phyloP scores from a whole-genome alignment of 2,329 filamentous ascomycete species.

The Volutella citrinella region DNA sequence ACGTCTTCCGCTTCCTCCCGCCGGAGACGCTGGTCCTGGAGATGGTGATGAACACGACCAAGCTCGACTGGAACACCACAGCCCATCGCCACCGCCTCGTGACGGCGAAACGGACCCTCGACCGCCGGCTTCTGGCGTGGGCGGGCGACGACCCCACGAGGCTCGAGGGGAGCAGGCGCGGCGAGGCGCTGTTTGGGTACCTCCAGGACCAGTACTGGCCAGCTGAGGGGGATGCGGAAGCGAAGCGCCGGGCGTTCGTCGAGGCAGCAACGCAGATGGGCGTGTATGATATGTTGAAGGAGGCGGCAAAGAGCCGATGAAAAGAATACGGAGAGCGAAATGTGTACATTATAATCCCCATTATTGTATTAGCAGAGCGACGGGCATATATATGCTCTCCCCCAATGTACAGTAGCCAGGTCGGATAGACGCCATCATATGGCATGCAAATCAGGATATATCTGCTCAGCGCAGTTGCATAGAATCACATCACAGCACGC shows the following conservation, averaged over 20 bases:
- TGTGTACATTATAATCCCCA: no score
- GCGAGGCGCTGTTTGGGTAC: constrained; percentile 40
- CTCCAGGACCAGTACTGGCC: constrained; percentile 39
- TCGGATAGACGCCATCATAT: no score
- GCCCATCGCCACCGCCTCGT: constrained; percentile 40
- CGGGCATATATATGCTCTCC: no score
- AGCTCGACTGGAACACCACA: constrained; percentile 41
- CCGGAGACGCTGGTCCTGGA: constrained; percentile 46
- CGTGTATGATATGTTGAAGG: constrained; percentile 33
- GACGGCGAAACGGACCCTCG: constrained; percentile 40
- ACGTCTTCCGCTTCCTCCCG: constrained; percentile 42
- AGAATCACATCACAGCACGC: no score
- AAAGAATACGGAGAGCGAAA: neutral
- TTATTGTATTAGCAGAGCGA: no score
- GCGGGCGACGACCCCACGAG: constrained; percentile 29
- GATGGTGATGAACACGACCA: constrained; percentile 42
- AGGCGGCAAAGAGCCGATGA: constrained; percentile 13
- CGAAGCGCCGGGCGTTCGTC: constrained; percentile 25
- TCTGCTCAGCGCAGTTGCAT: no score
- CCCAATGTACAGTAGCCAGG: no score
- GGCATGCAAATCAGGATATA: no score
- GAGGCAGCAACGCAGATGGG: constrained; percentile 42
- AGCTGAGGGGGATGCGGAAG: constrained; percentile 17
- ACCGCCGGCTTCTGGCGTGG: constrained; percentile 33
- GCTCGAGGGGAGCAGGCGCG: constrained; percentile 34